Percentiles rank a stretch among this genome's conserved stretches.
These are phyloP conservation scores for Annulohypoxylon moriforme DNA, from an alignment of 495 filamentous ascomycete genomes.

Conservation along the genomic window DNA sequence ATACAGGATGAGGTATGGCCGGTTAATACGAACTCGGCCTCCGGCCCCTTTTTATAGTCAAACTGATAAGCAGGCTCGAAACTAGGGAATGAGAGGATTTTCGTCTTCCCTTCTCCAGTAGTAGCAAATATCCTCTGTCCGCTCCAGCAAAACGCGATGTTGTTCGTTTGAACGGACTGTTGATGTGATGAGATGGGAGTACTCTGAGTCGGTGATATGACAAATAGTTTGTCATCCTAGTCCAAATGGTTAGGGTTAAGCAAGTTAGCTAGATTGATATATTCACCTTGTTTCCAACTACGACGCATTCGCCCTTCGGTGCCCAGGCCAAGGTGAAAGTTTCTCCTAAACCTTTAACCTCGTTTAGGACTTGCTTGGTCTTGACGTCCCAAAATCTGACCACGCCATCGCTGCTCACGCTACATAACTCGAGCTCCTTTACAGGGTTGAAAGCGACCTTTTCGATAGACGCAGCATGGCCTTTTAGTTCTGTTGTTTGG, in stretches of 20 bases:
- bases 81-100: conserved; percentile 79
- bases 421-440: conserved; percentile 88
- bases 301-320: conserved; percentile 82
- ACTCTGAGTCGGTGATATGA: conserved; percentile 66
- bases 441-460: conserved; percentile 90
- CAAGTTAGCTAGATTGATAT: conserved; percentile 11
- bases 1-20: conserved; percentile 85
- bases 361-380: conserved; percentile 79
- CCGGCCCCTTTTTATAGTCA: conserved; percentile 53
- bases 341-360: conserved; percentile 82
- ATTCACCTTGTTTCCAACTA: conserved; percentile 85
- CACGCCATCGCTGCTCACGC: conserved; percentile 83
- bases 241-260: conserved; percentile 20
- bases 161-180: conserved; percentile 81
- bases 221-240: conserved; percentile 77
- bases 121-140: conserved; percentile 81
- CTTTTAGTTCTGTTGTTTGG: conserved; percentile 87
- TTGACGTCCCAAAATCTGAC: conserved; percentile 95
- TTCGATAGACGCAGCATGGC: conserved; percentile 80
- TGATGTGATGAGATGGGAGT: conserved; percentile 70
- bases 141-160: conserved; percentile 82
- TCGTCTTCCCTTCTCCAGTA: conserved; percentile 82
- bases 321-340: conserved; percentile 88
- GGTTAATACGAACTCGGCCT: conserved; percentile 71
- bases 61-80: conserved; percentile 60